Evolutionary conservation across 139 green algal genomes (phyloP), one percentile per base, ranked within the genome.

Genomic region (Monoraphidium neglectum): DNA sequence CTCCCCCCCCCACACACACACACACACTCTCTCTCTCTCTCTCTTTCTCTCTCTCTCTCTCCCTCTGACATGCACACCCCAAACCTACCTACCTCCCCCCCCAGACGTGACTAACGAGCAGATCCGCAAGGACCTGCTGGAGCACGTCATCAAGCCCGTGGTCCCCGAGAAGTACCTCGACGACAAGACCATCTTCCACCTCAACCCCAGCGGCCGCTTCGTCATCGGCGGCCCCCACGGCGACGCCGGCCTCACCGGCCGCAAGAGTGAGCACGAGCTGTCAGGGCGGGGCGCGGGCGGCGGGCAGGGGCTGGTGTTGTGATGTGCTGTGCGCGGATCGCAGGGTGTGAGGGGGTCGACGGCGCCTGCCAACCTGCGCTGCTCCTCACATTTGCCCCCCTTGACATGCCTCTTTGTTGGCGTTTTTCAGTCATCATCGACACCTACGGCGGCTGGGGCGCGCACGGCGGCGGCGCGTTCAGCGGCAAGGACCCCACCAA

Each of bases 401-500:
- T n/a, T n/a, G n/a, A n/a, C n/a, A n/a, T n/a, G n/a, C n/a, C n/a
- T n/a, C n/a, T n/a, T n/a, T n/a, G n/a, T n/a, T n/a, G n/a, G n/a
- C n/a, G n/a, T n/a, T n/a, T n/a, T n/a, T n/a, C n/a, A n/a, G n/a
- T 99, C 88, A 99, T 99, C 87, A 99, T 99, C 74, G 96, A 99
- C 89, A 99, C 96, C 40, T 99, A 99, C 82, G 96, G 96, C 40
- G 96, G 96, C 74, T 99, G 96, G 96, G 96, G 96, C 68, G 96
- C 96, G 0, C 96, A 99, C 86, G 96, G 96, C 75, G 96, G 96
- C 65, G 96, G 96, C 67, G 96, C 96, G 69, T 99, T 99, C 93
- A 98, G 92, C 65, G 95, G 95, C 78, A 98, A 98, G 92, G 93
- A 97, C 82, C 89, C 87, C 43, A 93, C 89, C 61, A 94, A 93